A percentile compares a stretch with the other conserved stretches of the same genome.
Evolutionary conservation across 2,329 filamentous ascomycete species (phyloP).

Genomic region (Saccharata proteae): DNA sequence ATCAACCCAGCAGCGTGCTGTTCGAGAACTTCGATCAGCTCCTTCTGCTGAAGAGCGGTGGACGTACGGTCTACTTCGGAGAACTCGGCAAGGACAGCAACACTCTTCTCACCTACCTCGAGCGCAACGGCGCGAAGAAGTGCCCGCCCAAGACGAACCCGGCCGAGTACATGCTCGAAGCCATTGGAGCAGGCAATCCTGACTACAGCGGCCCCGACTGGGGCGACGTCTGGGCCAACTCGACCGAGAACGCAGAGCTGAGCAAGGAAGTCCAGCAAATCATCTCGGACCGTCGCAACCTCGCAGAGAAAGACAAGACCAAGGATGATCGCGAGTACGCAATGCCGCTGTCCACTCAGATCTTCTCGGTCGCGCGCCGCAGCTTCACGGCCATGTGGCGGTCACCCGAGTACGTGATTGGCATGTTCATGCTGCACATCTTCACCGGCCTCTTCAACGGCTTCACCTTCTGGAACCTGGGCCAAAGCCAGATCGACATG

Average conservation of each 20-base stretch:
- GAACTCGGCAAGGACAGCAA: slow-evolving; percentile 35
- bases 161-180: slow-evolving; percentile 41
- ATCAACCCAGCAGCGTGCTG: slow-evolving; percentile 55
- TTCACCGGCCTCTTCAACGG: slow-evolving; percentile 37
- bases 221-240: slow-evolving; percentile 33
- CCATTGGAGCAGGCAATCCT: slow-evolving; percentile 30
- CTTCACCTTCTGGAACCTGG: slow-evolving; percentile 38
- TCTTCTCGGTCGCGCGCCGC: slow-evolving; percentile 28
- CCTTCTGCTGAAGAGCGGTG: slow-evolving; percentile 51
- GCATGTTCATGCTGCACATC: slow-evolving; percentile 48
- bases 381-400: slow-evolving; percentile 51
- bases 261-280: slow-evolving; percentile 30
- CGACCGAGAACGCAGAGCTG: slow-evolving; percentile 25
- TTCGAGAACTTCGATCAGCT: slow-evolving; percentile 57
- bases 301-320: slow-evolving; percentile 20
- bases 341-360: slow-evolving; percentile 30
- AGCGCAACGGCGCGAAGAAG: slow-evolving; percentile 39
- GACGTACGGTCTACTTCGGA: slow-evolving; percentile 56
- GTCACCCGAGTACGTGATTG: slow-evolving; percentile 54
- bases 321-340: slow-evolving; percentile 34
- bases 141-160: slow-evolving; percentile 42
- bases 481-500: slow-evolving; percentile 29
- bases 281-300: slow-evolving; percentile 20
- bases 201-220: slow-evolving; percentile 33
- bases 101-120: slow-evolving; percentile 37